phyloP scores from a whole-genome alignment of 331 rosid species.

The Dryas integrifolia region DNA sequence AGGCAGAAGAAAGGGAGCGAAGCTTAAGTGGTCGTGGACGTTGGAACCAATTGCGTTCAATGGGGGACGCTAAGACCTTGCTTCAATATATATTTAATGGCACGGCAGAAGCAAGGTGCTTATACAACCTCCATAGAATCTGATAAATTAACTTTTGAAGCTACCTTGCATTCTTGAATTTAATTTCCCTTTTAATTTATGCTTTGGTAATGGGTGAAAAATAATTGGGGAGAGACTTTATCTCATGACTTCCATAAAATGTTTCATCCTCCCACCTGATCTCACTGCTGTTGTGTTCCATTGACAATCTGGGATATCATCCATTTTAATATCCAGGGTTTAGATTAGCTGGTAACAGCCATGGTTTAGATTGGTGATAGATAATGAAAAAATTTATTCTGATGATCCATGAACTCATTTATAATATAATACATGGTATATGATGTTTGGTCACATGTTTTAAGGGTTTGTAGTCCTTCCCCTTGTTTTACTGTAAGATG shows the following conservation, averaged over 20 bases:
- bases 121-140: slow-evolving; percentile 24
- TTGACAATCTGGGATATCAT: background rate
- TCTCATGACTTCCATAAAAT: background rate
- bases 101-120: slow-evolving; percentile 69
- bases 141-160: slow-evolving; percentile 8
- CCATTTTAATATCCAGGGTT: background rate
- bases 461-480: background rate
- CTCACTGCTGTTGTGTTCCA: too few species aligned
- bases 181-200: background rate
- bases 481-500: background rate
- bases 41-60: slow-evolving; percentile 74
- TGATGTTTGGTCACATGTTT: too few species aligned
- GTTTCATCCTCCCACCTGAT: background rate
- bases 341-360: background rate
- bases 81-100: slow-evolving; percentile 60
- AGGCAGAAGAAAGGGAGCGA: slow-evolving; percentile 68
- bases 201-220: background rate
- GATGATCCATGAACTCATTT: background rate
- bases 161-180: background rate
- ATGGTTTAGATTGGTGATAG: background rate
- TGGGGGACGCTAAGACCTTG: slow-evolving; percentile 73
- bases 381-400: background rate
- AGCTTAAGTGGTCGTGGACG: slow-evolving; percentile 58
- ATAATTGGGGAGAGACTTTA: background rate
- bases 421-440: background rate